phyloP scores from a whole-genome alignment of 257 asterid species.

The Voacanga thouarsii region DNA sequence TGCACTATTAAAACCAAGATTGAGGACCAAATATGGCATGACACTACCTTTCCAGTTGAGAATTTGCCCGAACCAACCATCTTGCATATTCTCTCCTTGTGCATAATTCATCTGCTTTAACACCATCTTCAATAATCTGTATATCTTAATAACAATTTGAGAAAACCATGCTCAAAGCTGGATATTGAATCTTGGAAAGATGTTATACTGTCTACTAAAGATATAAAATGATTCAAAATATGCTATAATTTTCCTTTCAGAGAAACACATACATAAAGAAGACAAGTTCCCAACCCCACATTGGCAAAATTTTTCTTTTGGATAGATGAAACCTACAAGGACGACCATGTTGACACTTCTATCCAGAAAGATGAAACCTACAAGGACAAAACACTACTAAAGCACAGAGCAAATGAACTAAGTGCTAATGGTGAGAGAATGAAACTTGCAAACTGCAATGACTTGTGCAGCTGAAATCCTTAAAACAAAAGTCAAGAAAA shows the following conservation, averaged over 20 bases:
- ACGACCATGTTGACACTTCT: background rate
- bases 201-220: background rate
- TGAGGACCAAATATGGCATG: background rate
- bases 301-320: background rate
- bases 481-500: background rate
- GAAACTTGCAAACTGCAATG: background rate
- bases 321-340: background rate
- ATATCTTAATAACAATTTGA: conserved; percentile 32
- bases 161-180: conserved; percentile 32
- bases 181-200: background rate
- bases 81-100: conserved; percentile 90
- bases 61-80: conserved; percentile 68
- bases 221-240: background rate
- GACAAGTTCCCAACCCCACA: background rate
- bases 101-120: conserved; percentile 71
- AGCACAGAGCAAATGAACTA: background rate
- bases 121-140: conserved; percentile 82
- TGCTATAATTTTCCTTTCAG: background rate
- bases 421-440: background rate
- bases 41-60: conserved; percentile 71
- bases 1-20: conserved; percentile 1
- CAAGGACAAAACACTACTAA: background rate
- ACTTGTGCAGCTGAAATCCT: background rate
- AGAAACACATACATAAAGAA: background rate
- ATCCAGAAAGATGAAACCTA: background rate